phyloP scores from a whole-genome alignment of 305 asterid genomes.

The Fraxinus latifolia region DNA sequence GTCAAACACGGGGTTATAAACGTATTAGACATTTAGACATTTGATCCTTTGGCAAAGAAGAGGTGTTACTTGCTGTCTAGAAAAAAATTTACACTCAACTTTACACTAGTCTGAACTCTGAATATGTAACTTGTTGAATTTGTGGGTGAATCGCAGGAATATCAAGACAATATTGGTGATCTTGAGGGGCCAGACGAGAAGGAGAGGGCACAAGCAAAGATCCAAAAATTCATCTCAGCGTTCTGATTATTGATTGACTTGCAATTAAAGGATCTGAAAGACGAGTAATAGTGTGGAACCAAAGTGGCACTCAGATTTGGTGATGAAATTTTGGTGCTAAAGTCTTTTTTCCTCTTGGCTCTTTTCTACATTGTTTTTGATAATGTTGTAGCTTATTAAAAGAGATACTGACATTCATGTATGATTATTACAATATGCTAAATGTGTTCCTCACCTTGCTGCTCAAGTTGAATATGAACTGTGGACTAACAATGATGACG shows the following conservation, averaged over 20 bases:
- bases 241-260: slow-evolving; percentile 23
- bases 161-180: slow-evolving; percentile 89
- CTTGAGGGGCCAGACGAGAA: slow-evolving; percentile 97
- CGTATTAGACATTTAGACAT: neutral
- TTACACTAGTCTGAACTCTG: neutral
- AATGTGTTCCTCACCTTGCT: neutral
- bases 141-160: slow-evolving; percentile 23
- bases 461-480: neutral
- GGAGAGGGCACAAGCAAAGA: slow-evolving; percentile 77
- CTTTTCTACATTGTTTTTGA: slow-evolving; percentile 10
- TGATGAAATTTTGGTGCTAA: neutral
- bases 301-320: neutral
- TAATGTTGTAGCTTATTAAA: slow-evolving; percentile 13
- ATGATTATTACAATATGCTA: neutral
- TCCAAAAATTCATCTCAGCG: slow-evolving; percentile 62
- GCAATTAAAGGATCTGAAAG: slow-evolving; percentile 18
- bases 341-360: neutral
- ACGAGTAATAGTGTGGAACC: neutral
- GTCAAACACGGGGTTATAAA: neutral
- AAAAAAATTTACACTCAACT: neutral
- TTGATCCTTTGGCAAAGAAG: neutral
- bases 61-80: neutral
- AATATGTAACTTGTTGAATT: neutral
- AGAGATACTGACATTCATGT: neutral
- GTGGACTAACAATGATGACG: neutral